phyloP scores from a whole-genome alignment of 192 early-diverging fungal species.

The Coemansia sp. region DNA sequence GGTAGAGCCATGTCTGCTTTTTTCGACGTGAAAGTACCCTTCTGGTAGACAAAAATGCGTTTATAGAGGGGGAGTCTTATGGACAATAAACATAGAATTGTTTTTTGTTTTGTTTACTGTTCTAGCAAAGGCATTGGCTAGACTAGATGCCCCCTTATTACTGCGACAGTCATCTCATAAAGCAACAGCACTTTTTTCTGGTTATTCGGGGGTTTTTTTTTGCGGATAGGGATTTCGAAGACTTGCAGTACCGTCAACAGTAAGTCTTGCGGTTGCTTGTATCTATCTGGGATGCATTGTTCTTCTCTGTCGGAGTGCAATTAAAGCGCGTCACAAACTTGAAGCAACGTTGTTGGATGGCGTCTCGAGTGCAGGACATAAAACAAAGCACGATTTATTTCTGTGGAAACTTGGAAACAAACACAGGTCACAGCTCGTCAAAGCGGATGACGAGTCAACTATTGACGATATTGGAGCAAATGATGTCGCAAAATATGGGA shows the following conservation, averaged over 20 bases:
- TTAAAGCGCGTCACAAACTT: neutral
- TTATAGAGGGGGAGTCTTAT: neutral
- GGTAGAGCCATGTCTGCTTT: neutral
- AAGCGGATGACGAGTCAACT: neutral
- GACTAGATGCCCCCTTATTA: neutral
- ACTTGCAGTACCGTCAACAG: slow-evolving; percentile 35
- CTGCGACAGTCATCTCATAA: neutral
- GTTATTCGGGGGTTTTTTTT: neutral
- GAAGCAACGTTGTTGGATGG: neutral
- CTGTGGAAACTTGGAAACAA: slow-evolving; percentile 9
- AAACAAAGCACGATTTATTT: neutral
- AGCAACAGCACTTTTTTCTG: neutral
- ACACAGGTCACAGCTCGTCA: neutral
- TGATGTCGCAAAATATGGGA: neutral
- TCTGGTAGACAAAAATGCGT: neutral
- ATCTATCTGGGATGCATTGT: slow-evolving; percentile 29
- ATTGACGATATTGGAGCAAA: neutral
- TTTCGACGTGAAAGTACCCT: neutral
- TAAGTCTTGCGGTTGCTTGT: slow-evolving; percentile 17
- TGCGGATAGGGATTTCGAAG: slow-evolving; percentile 29
- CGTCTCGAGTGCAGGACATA: neutral
- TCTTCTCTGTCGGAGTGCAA: slow-evolving; percentile 13
- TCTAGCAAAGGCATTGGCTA: neutral
- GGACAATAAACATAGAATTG: neutral
- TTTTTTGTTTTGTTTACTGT: neutral